phyloP scores from a whole-genome alignment of 306 rosid genomes.

The Mimosa pudica region DNA sequence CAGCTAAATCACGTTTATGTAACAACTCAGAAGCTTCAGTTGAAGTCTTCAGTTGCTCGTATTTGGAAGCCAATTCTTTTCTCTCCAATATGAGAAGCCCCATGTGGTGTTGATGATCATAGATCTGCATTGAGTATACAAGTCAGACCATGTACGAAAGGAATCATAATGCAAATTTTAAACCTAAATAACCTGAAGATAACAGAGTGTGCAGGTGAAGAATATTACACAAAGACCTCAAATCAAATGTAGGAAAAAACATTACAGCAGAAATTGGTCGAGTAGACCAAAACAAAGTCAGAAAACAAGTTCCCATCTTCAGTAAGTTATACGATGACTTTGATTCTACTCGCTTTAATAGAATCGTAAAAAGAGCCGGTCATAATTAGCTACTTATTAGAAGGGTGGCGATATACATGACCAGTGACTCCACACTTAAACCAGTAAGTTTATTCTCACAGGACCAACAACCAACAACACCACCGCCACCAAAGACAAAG shows the following conservation, averaged over 20 bases:
- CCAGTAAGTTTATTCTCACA: neutral
- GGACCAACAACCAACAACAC: neutral
- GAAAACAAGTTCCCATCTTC: neutral
- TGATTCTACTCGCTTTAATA: neutral
- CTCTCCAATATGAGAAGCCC: constrained; percentile 92
- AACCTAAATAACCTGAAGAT: constrained; percentile 11
- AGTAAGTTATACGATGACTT: constrained; percentile 9
- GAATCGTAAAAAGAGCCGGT: constrained; percentile 4
- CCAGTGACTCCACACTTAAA: constrained; percentile 1
- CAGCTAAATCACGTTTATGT: constrained; percentile 68
- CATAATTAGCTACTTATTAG: neutral
- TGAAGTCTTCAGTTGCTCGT: constrained; percentile 62
- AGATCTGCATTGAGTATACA: constrained; percentile 53
- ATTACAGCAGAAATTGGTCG: neutral
- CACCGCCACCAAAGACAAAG: no score
- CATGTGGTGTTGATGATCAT: constrained; percentile 94
- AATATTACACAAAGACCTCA: neutral
- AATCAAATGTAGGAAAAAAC: neutral
- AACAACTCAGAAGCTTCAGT: constrained; percentile 64
- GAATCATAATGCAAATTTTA: constrained; percentile 9
- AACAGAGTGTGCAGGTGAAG: neutral
- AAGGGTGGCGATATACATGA: neutral
- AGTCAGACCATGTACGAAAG: constrained; percentile 31
- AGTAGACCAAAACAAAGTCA: neutral
- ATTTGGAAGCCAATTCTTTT: constrained; percentile 63